phyloP scores from a whole-genome alignment of 1,139 yeast species.

The Candida sp. region DNA sequence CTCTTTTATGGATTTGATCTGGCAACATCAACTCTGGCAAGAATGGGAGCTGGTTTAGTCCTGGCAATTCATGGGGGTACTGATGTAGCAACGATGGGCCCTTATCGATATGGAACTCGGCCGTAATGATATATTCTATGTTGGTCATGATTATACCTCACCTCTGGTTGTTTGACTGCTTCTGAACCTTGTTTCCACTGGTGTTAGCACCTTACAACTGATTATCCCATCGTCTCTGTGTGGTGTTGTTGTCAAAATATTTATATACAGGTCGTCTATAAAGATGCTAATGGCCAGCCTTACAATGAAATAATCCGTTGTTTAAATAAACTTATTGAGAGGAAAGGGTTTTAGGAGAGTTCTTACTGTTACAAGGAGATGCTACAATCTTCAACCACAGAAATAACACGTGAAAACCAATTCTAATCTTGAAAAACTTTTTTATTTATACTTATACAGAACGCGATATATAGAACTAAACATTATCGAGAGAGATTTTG shows the following conservation, averaged over 20 bases:
- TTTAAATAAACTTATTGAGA: too few species aligned
- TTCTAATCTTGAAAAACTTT: too few species aligned
- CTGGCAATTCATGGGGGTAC: constrained; percentile 46
- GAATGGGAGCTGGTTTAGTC: constrained; percentile 33
- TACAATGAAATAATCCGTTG: neutral
- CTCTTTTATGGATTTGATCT: constrained; percentile 56
- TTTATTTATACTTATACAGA: neutral
- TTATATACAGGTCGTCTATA: neutral
- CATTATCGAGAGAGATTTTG: neutral
- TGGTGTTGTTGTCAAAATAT: neutral
- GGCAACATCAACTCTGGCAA: constrained; percentile 64
- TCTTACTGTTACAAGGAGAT: too few species aligned
- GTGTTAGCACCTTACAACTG: too few species aligned
- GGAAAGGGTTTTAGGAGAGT: too few species aligned
- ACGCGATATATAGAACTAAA: constrained; percentile 1
- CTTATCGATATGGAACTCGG: constrained; percentile 57
- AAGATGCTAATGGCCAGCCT: neutral
- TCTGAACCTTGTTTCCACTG: too few species aligned
- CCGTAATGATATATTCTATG: constrained; percentile 46
- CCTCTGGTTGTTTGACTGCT: neutral
- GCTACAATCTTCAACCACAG: too few species aligned
- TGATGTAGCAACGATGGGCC: constrained; percentile 52
- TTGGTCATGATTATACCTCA: constrained; percentile 16
- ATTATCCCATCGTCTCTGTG: too few species aligned
- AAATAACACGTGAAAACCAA: too few species aligned